A percentile compares a stretch with the other conserved stretches of the same genome.
phyloP scores from a whole-genome alignment of 805 yeast species.

The Wickerhamiella australiensis region DNA sequence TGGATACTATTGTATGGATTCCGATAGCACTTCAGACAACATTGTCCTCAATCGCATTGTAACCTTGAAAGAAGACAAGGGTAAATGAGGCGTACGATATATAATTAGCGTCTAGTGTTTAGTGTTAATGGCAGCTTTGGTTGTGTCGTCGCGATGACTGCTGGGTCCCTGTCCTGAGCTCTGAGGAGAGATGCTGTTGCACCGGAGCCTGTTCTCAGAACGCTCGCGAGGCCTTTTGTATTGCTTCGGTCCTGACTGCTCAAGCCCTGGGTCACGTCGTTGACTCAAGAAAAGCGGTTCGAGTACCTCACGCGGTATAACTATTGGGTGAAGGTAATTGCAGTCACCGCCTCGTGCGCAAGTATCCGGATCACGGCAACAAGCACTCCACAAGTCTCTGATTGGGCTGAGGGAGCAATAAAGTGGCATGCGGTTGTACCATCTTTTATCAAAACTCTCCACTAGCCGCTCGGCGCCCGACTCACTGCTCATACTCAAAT shows the following conservation, averaged over 20 bases:
- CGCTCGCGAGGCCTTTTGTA: slow-evolving; percentile 12
- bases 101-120: too few species aligned
- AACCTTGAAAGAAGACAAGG: slow-evolving; percentile 69
- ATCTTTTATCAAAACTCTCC: slow-evolving; percentile 54
- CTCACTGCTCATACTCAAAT: slow-evolving; percentile 45
- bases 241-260: slow-evolving; percentile 11
- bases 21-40: slow-evolving; percentile 49
- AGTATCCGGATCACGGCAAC: slow-evolving; percentile 54
- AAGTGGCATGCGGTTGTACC: slow-evolving; percentile 73
- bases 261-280: slow-evolving; percentile 8
- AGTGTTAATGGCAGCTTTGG: background rate
- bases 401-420: slow-evolving; percentile 73
- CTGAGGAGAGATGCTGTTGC: too few species aligned
- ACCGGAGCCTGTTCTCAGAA: too few species aligned
- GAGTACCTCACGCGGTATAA: slow-evolving; percentile 38
- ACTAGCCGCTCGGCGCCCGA: slow-evolving; percentile 51
- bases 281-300: slow-evolving; percentile 36
- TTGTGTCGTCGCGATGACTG: background rate
- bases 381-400: slow-evolving; percentile 52
- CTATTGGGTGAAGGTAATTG: slow-evolving; percentile 70
- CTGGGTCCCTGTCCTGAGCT: background rate
- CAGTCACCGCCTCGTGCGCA: slow-evolving; percentile 79
- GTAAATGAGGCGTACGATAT: slow-evolving; percentile 2
- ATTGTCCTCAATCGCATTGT: slow-evolving; percentile 83
- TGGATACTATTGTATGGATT: slow-evolving; percentile 88